phyloP scores from a whole-genome alignment of 176 grass and related monocot species.

The Canna indica region DNA sequence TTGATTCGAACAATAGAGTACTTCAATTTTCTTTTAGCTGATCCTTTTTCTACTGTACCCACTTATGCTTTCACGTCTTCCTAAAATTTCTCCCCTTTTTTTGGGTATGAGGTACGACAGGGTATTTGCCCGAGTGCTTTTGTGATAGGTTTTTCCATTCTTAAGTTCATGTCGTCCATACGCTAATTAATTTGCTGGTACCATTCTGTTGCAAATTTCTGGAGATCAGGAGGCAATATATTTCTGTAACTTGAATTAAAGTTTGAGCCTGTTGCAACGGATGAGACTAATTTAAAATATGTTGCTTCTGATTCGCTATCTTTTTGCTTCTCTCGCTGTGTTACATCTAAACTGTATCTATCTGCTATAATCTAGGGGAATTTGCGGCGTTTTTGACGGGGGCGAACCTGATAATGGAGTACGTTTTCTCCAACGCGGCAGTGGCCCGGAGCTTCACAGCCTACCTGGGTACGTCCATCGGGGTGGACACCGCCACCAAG shows the following conservation, averaged over 20 bases:
- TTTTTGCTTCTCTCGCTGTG: neutral
- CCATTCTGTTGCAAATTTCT: neutral
- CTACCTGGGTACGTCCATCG: constrained; percentile 78
- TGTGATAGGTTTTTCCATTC: neutral
- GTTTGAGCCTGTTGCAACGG: neutral
- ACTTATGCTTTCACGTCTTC: neutral
- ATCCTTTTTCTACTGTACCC: neutral
- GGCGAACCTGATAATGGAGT: constrained; percentile 93
- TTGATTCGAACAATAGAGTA: neutral
- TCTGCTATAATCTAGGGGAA: constrained; percentile 39
- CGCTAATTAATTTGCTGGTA: neutral
- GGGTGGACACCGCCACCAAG: constrained; percentile 47
- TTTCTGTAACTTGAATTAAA: neutral
- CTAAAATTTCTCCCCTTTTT: neutral
- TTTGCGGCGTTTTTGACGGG: constrained; percentile 90
- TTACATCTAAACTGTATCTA: neutral
- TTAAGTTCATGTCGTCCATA: neutral
- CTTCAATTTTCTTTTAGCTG: neutral
- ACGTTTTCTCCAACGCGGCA: constrained; percentile 98
- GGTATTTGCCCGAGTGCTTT: neutral
- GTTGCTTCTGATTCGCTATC: neutral
- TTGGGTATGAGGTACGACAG: too few relatives aligned
- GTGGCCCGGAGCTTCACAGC: constrained; percentile 95
- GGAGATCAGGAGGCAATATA: neutral
- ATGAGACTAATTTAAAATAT: neutral